phyloP scores from a whole-genome alignment of 345 rosid genomes.

The Bretschneidera sinensis region DNA sequence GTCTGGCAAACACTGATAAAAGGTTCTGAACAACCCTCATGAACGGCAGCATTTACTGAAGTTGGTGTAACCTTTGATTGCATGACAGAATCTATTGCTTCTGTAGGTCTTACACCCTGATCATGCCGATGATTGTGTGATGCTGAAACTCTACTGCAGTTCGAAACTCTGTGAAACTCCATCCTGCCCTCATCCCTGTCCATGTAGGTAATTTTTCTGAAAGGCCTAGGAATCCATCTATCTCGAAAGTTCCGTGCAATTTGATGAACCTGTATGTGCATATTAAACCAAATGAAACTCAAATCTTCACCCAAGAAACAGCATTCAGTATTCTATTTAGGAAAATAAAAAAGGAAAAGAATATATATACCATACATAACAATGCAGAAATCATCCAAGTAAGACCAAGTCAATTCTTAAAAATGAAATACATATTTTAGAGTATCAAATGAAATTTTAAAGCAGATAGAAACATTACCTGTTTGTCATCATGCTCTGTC shows the following conservation, averaged over 20 bases:
- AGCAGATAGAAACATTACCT: constrained; percentile 36
- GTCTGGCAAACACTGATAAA: constrained; percentile 30
- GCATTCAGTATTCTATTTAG: not conserved
- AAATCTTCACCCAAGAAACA: not conserved
- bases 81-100: constrained; percentile 32
- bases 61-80: constrained; percentile 31
- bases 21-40: constrained; percentile 35
- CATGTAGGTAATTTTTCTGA: constrained; percentile 46
- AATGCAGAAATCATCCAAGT: too few relatives aligned
- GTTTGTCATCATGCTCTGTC: constrained; percentile 92
- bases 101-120: constrained; percentile 45
- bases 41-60: constrained; percentile 34
- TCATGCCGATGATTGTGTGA: constrained; percentile 48
- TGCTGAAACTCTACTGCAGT: constrained; percentile 37
- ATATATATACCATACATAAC: not conserved
- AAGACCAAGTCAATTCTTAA: too few relatives aligned
- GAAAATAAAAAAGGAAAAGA: constrained; percentile 3
- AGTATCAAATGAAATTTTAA: too few relatives aligned
- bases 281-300: constrained; percentile 7
- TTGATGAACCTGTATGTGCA: constrained; percentile 77
- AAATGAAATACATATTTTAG: too few relatives aligned
- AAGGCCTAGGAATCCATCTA: constrained; percentile 72
- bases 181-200: constrained; percentile 62
- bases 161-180: constrained; percentile 39
- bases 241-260: constrained; percentile 88